These are phyloP conservation scores for Sporothrix euskadiensis DNA, from an alignment of 2,329 filamentous ascomycete genomes.

Conservation along the genomic window DNA sequence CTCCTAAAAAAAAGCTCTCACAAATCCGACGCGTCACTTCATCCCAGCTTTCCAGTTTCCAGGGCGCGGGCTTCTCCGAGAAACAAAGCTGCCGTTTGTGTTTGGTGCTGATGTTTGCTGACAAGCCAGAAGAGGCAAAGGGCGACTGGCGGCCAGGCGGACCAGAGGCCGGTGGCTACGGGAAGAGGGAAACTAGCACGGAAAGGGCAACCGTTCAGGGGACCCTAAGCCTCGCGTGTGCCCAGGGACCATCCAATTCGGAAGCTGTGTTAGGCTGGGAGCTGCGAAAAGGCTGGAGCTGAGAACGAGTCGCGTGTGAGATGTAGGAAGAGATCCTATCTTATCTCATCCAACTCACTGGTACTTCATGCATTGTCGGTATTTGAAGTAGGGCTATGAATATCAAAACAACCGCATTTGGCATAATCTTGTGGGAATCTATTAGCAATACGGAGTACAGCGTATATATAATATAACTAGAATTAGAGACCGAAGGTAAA, in stretches of 20 bases:
- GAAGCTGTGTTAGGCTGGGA: background rate
- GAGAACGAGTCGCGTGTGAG: background rate
- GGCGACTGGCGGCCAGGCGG: slow-evolving; percentile 16
- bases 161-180: slow-evolving; percentile 7
- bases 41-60: background rate
- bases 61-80: background rate
- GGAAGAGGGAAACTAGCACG: slow-evolving; percentile 10
- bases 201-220: slow-evolving; percentile 1
- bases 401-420: too few relatives aligned
- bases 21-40: background rate
- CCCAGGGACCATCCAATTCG: background rate
- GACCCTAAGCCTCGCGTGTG: background rate
- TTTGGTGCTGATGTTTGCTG: slow-evolving; percentile 22
- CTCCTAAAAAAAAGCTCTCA: background rate
- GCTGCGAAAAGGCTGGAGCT: background rate
- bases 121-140: slow-evolving; percentile 16
- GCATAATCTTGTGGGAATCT: too few relatives aligned
- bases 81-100: background rate
- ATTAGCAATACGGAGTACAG: too few relatives aligned
- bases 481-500: too few relatives aligned
- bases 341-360: background rate
- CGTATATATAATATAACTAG: too few relatives aligned
- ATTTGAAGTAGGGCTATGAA: background rate
- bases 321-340: background rate
- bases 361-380: background rate